Percentiles rank a stretch among this genome's conserved stretches.
Evolutionary conservation across 345 rosid genomes (phyloP).

Genomic region (Boechera stricta): DNA sequence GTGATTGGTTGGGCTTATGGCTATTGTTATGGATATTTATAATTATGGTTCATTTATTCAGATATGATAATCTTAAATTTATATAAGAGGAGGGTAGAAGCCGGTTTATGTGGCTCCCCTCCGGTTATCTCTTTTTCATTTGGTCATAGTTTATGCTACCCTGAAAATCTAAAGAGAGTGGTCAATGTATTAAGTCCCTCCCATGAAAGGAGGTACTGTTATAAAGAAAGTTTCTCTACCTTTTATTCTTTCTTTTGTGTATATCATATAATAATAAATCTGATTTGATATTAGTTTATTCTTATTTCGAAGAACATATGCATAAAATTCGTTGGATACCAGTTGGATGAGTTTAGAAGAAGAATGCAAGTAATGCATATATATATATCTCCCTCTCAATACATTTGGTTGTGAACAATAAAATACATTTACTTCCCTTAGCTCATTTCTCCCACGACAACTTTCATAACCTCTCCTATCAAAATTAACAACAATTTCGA

Average conservation of each 20-base stretch:
- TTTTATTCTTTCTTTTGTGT: neutral
- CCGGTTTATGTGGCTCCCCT: slow-evolving; percentile 47
- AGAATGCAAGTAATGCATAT: slow-evolving; percentile 11
- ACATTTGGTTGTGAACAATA: slow-evolving; percentile 2
- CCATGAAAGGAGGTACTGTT: slow-evolving; percentile 1
- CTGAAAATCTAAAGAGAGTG: neutral
- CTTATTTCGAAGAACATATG: too few species aligned
- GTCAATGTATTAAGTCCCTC: slow-evolving; percentile 19
- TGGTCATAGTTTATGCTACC: slow-evolving; percentile 22
- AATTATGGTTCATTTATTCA: slow-evolving; percentile 19
- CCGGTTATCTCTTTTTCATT: slow-evolving; percentile 25
- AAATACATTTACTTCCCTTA: neutral
- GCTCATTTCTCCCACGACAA: slow-evolving; percentile 5
- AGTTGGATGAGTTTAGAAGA: neutral
- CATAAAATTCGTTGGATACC: neutral
- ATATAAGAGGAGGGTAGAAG: slow-evolving; percentile 33
- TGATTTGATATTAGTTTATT: neutral
- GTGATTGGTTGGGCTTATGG: slow-evolving; percentile 9
- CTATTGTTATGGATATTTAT: slow-evolving; percentile 30
- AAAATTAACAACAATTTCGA: slow-evolving; percentile 16
- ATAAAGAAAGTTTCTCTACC: slow-evolving; percentile 2
- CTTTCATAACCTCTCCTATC: slow-evolving; percentile 23
- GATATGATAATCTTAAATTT: slow-evolving; percentile 25
- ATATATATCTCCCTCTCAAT: neutral
- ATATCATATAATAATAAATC: neutral